Evolutionary conservation across 106 monocot species (phyloP), one percentile per base, ranked within the genome.

Genomic region (Amphibolis antarctica): DNA sequence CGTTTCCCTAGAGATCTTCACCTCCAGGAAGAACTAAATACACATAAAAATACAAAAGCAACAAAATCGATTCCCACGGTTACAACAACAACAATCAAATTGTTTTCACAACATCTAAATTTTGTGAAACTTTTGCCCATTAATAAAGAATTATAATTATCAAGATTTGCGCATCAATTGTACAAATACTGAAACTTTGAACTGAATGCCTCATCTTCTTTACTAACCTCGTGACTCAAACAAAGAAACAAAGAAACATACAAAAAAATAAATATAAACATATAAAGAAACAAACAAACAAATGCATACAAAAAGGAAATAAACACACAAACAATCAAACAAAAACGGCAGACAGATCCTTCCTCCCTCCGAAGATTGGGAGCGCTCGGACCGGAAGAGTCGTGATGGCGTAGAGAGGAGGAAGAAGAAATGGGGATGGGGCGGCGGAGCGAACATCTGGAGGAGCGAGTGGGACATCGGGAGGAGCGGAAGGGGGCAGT

Each of bases 1-100:
- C 98, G 27, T 85, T 71, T 15, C 98, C 91, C 47, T 78, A 87
- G 15, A 98, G 80, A 80, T 88, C 72, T 80, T 98, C 87, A 68
- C 78, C 84, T 24, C 64, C 82, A 13, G 98, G 90, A 73, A 91
- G 77, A 72, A 91, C 75, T 36, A 80, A 81, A 62, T 51, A 68
- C 21, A 91, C 68, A 79, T 85, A 98, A 91, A 45, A 50, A 60
- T 24, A 22, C 66, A 73, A n/a, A n/a, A n/a, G 19, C 18, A 29
- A 50, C 14, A 26, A 15, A 24, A 28, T 26, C 15, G 24, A 42
- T 31, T 14, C 19, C 15, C 10, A 13, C 31, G 15, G n/a, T n/a
- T n/a, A n/a, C n/a, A n/a, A n/a, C n/a, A n/a, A n/a, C n/a, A n/a
- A n/a, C n/a, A n/a, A n/a, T n/a, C n/a, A n/a, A n/a, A n/a, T n/a